A percentile compares a stretch with the other conserved stretches of the same genome.
Evolutionary conservation across 441 rosid species (phyloP).

Genomic region (Rhodomyrtus psidioides): DNA sequence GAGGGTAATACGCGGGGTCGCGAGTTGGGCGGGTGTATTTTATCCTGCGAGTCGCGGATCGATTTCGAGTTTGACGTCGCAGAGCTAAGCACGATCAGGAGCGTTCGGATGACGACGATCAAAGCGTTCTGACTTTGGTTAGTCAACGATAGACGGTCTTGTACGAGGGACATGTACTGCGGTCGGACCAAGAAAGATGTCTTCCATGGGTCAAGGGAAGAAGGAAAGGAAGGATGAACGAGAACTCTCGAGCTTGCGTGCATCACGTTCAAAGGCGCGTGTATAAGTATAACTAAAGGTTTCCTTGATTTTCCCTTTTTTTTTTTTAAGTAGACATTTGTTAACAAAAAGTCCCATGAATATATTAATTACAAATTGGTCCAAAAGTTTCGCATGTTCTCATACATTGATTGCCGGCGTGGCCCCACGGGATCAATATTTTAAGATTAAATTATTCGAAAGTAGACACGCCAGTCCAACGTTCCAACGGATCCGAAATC

Average conservation of each 20-base stretch:
- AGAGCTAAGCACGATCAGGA: background rate
- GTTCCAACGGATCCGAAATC: background rate
- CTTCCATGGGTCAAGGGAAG: background rate
- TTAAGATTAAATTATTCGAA: background rate
- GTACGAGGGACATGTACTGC: accelerated
- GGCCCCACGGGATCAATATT: accelerated
- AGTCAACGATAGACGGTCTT: too few species aligned
- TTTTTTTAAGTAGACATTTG: background rate
- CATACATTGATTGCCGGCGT: background rate
- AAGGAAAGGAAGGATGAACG: background rate
- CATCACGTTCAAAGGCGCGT: background rate
- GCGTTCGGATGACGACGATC: background rate
- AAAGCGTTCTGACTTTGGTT: background rate
- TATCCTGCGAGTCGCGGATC: too few species aligned
- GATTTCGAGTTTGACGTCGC: background rate
- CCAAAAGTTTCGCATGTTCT: background rate
- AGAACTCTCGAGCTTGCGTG: background rate
- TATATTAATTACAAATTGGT: background rate
- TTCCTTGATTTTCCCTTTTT: background rate
- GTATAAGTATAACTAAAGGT: background rate
- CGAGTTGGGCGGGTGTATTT: too few species aligned
- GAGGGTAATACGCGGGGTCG: too few species aligned
- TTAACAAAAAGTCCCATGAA: background rate
- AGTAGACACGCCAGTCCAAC: too few species aligned
- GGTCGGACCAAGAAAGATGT: background rate